Evolutionary conservation across 805 yeast species (phyloP).

Genomic region (Suhomyces tanzawaensis): DNA sequence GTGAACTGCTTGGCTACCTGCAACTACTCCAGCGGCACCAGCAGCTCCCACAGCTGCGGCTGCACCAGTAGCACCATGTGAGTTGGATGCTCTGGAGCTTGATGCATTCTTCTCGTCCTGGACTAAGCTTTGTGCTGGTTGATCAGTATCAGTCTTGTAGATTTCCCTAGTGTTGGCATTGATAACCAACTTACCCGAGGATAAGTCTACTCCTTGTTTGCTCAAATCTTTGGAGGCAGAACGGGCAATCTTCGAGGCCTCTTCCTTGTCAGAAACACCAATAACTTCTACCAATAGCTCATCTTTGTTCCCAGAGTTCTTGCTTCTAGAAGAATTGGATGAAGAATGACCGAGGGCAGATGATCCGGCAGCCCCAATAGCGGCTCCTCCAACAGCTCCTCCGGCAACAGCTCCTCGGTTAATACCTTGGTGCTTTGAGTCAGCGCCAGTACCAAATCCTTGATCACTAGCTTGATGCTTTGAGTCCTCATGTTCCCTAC

Average conservation of each 20-base stretch:
- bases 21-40: slow-evolving; percentile 3
- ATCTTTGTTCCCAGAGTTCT: not conserved
- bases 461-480: too few relatives aligned
- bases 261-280: slow-evolving; percentile 29
- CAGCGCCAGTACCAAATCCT: too few relatives aligned
- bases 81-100: too few relatives aligned
- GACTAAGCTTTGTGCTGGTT: not conserved
- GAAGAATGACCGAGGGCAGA: too few relatives aligned
- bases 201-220: slow-evolving; percentile 31
- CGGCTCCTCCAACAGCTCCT: slow-evolving; percentile 12
- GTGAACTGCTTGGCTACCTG: not conserved
- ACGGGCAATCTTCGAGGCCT: slow-evolving; percentile 31
- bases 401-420: slow-evolving; percentile 11
- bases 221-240: slow-evolving; percentile 29
- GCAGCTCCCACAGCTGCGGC: slow-evolving; percentile 5
- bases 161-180: slow-evolving; percentile 34
- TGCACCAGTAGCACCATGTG: not conserved
- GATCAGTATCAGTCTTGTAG: slow-evolving; percentile 19
- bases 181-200: slow-evolving; percentile 33
- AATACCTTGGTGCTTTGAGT: too few relatives aligned
- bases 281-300: slow-evolving; percentile 30
- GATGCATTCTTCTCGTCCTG: not conserved
- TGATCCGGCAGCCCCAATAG: not conserved
- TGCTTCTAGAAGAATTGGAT: not conserved
- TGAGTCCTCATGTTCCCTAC: too few relatives aligned